These are phyloP conservation scores for Effrenium voratum DNA, from an alignment of 73 alveolate genomes.

Conservation along the genomic window DNA sequence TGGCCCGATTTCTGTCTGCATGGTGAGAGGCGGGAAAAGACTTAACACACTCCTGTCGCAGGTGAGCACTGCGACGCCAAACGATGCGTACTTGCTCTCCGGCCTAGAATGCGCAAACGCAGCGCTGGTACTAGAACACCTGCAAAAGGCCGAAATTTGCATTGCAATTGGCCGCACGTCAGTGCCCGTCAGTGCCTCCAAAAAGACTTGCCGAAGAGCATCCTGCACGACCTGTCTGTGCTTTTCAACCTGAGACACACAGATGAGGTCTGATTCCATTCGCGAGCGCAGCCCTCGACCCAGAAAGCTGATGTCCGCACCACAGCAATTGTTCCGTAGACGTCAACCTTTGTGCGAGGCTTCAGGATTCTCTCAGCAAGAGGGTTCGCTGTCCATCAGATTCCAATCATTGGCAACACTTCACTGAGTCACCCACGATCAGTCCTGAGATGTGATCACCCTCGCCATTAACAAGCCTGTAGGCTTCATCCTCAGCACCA, in stretches of 20 bases:
- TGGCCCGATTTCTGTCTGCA: too few species aligned
- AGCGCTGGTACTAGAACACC: too few species aligned
- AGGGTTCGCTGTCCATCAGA: not conserved
- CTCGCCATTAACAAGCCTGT: conserved; percentile 25
- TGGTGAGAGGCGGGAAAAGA: too few species aligned
- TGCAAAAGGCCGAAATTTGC: too few species aligned
- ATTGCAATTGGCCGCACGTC: not conserved
- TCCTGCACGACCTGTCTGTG: not conserved
- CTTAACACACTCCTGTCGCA: not conserved
- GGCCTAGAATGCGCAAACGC: not conserved
- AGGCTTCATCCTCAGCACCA: conserved; percentile 30
- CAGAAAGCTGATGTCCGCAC: conserved; percentile 12
- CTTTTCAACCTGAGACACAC: not conserved
- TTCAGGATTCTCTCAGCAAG: not conserved
- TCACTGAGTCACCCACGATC: not conserved
- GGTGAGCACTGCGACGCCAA: conserved; percentile 50
- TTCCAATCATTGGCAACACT: not conserved
- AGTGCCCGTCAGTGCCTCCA: conserved; percentile 3
- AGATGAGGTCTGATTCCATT: not conserved
- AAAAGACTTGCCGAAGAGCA: not conserved
- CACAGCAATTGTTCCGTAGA: not conserved
- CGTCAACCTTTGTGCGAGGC: not conserved
- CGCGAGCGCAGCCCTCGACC: not conserved
- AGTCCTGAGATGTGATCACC: conserved; percentile 27
- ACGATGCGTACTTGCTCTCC: not conserved